Conservation (phyloP, 164 flowering plant genomes). For the Aristolochia fimbriata region DNA sequence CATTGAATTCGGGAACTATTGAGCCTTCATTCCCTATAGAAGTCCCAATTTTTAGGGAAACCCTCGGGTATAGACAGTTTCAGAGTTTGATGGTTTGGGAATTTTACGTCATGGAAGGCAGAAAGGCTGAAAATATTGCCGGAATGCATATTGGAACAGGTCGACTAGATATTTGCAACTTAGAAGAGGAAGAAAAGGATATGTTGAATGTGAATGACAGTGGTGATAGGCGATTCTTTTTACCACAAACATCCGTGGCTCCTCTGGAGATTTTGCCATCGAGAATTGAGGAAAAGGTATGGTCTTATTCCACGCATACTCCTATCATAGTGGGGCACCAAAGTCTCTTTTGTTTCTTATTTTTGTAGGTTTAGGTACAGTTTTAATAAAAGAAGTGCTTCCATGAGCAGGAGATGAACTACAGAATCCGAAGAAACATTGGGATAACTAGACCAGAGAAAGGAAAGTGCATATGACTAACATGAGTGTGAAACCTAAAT, state of each 20-base stretch:
- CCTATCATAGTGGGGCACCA: no score
- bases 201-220: not conserved
- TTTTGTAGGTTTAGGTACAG: no score
- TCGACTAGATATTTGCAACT: not conserved
- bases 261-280: not conserved
- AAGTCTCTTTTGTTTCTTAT: no score
- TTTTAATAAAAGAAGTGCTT: no score
- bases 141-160: not conserved
- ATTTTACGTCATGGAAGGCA: not conserved
- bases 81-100: not conserved
- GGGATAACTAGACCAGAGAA: no score
- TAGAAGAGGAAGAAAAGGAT: not conserved
- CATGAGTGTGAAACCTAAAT: no score
- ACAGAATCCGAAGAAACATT: no score
- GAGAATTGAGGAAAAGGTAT: not conserved
- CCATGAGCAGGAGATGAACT: no score
- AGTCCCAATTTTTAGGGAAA: not conserved
- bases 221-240: not conserved
- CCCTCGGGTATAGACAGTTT: not conserved
- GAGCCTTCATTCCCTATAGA: not conserved
- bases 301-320: no score
- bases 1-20: not conserved
- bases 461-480: no score
- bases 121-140: not conserved
- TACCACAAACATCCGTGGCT: not conserved